These are phyloP conservation scores for Aspergillus sp. DNA, from an alignment of 2,329 filamentous ascomycete species.

Conservation along the genomic window DNA sequence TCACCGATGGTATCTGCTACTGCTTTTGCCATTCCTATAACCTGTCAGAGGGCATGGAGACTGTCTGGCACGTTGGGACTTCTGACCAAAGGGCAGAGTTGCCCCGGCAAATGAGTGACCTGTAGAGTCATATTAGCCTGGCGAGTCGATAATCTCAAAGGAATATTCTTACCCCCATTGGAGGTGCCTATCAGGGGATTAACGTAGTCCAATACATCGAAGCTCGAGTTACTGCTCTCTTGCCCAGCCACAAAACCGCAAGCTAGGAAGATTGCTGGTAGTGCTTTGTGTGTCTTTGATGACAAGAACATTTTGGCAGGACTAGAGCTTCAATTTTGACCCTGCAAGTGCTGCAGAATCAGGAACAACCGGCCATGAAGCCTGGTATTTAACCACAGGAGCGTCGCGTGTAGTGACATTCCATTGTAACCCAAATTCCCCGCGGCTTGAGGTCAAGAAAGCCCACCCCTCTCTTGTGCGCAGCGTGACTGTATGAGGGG, in stretches of 20 bases:
- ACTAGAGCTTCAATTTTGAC: neutral
- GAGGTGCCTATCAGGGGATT: conserved; percentile 59
- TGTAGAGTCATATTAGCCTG: conserved; percentile 3
- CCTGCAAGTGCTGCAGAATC: neutral
- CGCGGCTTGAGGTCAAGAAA: neutral
- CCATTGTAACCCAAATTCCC: neutral
- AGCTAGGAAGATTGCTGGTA: neutral
- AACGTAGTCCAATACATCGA: conserved; percentile 45
- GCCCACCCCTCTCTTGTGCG: neutral
- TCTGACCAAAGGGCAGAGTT: conserved; percentile 54
- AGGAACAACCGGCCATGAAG: neutral
- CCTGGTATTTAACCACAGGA: neutral
- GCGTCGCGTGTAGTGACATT: neutral
- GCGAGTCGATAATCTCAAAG: neutral
- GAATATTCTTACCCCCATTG: conserved; percentile 44
- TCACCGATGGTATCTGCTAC: conserved; percentile 56
- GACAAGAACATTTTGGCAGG: neutral
- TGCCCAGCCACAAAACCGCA: neutral
- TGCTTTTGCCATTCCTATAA: conserved; percentile 55
- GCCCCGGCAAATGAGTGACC: conserved; percentile 62
- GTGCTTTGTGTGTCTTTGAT: too few species aligned
- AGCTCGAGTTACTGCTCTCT: conserved; percentile 2
- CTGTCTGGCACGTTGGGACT: conserved; percentile 1
- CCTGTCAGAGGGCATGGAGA: neutral
- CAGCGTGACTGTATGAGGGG: neutral